Percentiles rank a stretch among this genome's conserved stretches.
phyloP scores from a whole-genome alignment of 805 yeast species.

The Starmerella scarabaei region DNA sequence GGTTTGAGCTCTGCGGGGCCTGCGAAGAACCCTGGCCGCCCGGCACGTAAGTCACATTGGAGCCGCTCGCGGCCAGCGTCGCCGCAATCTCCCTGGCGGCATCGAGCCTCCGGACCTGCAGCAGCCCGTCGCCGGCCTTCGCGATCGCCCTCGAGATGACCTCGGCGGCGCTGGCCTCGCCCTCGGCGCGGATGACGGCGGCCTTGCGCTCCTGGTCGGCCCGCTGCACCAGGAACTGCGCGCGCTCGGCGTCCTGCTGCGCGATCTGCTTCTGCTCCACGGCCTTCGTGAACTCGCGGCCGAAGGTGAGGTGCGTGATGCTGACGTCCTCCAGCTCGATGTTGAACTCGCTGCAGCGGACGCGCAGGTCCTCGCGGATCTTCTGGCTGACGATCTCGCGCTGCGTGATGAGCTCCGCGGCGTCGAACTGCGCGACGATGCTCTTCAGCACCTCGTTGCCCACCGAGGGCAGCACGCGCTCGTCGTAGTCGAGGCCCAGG shows the following conservation, averaged over 20 bases:
- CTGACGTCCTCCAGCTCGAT: slow-evolving; percentile 92
- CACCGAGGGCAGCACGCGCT: slow-evolving; percentile 81
- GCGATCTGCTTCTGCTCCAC: slow-evolving; percentile 98
- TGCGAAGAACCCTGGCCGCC: slow-evolving; percentile 21
- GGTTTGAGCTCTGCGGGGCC: background rate
- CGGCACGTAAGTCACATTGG: slow-evolving; percentile 85
- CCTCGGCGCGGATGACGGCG: slow-evolving; percentile 90
- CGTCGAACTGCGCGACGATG: slow-evolving; percentile 87
- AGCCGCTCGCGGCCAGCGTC: slow-evolving; percentile 60
- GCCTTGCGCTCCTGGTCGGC: slow-evolving; percentile 98
- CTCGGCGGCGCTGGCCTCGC: slow-evolving; percentile 98
- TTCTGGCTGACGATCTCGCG: slow-evolving; percentile 86
- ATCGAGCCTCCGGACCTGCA: slow-evolving; percentile 87
- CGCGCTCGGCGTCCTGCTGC: slow-evolving; percentile 98
- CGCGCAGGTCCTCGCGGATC: slow-evolving; percentile 73
- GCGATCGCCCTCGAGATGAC: slow-evolving; percentile 81
- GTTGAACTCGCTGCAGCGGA: slow-evolving; percentile 76
- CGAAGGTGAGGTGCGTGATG: slow-evolving; percentile 95
- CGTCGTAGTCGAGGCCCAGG: slow-evolving; percentile 89
- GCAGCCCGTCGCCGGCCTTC: slow-evolving; percentile 90
- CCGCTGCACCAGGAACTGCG: slow-evolving; percentile 80
- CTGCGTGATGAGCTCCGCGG: slow-evolving; percentile 93
- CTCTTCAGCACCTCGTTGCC: slow-evolving; percentile 84
- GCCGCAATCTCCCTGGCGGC: slow-evolving; percentile 92
- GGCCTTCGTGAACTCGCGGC: slow-evolving; percentile 92